A percentile compares a stretch with the other conserved stretches of the same genome.
Conservation (phyloP, 2,329 filamentous ascomycete species). For the Stenocarpella maydis region DNA sequence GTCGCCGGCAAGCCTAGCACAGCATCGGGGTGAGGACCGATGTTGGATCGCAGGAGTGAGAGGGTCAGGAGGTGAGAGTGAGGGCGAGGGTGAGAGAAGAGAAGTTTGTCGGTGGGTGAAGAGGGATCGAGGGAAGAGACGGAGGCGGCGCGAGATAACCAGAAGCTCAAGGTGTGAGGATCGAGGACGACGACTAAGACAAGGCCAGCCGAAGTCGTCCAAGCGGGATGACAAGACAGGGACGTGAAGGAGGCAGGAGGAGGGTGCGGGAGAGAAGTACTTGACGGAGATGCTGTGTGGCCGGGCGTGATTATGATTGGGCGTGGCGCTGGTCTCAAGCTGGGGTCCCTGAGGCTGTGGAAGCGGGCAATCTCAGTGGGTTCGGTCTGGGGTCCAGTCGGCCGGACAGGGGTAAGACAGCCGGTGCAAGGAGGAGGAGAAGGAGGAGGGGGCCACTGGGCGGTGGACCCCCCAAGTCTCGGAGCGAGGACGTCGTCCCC, state of each 20-base stretch:
- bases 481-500: slow-evolving; percentile 20
- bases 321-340: slow-evolving; percentile 32
- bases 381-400: slow-evolving; percentile 33
- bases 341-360: slow-evolving; percentile 31
- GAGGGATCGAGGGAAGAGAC: slow-evolving; percentile 17
- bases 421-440: slow-evolving; percentile 34
- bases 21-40: slow-evolving; percentile 1
- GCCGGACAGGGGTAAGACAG: slow-evolving; percentile 36
- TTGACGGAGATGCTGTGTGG: slow-evolving; percentile 31
- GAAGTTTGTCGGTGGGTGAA: slow-evolving; percentile 9
- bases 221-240: slow-evolving; percentile 32
- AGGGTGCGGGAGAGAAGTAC: slow-evolving; percentile 35
- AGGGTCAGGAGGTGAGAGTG: background rate
- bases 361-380: slow-evolving; percentile 32
- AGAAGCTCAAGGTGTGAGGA: slow-evolving; percentile 17
- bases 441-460: slow-evolving; percentile 28
- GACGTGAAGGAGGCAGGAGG: slow-evolving; percentile 32
- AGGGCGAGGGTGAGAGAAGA: background rate
- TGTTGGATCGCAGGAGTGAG: background rate
- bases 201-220: slow-evolving; percentile 33
- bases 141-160: slow-evolving; percentile 27
- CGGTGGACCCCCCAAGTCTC: slow-evolving; percentile 27
- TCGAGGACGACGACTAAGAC: slow-evolving; percentile 33
- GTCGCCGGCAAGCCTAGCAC: slow-evolving; percentile 10
- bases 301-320: slow-evolving; percentile 32